phyloP scores from a whole-genome alignment of 73 alveolate species.

The Symbiodinium natans region DNA sequence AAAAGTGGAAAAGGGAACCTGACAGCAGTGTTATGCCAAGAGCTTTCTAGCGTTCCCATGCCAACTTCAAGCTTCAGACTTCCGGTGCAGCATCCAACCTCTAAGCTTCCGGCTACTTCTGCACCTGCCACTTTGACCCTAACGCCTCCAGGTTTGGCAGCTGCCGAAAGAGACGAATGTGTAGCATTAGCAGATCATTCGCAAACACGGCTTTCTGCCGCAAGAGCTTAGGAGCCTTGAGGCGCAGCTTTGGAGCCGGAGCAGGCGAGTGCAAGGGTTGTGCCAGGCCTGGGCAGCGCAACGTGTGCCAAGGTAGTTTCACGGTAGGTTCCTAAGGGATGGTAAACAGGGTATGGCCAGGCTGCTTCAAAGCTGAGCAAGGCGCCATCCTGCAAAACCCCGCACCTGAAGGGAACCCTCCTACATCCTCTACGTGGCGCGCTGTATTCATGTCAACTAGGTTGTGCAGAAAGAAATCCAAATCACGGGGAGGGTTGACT shows the following conservation, averaged over 20 bases:
- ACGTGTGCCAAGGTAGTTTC: neutral
- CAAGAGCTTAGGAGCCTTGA: slow-evolving; percentile 17
- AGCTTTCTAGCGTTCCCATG: too few relatives aligned
- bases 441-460: too few relatives aligned
- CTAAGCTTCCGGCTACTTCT: slow-evolving; percentile 12
- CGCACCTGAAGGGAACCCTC: slow-evolving; percentile 26
- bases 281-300: slow-evolving; percentile 42
- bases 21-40: neutral
- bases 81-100: too few relatives aligned
- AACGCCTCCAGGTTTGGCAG: slow-evolving; percentile 38
- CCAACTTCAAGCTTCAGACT: neutral
- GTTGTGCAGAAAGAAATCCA: too few relatives aligned
- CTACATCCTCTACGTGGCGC: too few relatives aligned
- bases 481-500: too few relatives aligned
- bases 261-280: slow-evolving; percentile 69
- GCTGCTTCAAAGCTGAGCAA: neutral
- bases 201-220: neutral
- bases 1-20: neutral
- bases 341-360: too few relatives aligned
- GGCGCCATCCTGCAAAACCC: slow-evolving; percentile 84
- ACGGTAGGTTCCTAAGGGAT: too few relatives aligned
- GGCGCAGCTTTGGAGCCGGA: slow-evolving; percentile 75
- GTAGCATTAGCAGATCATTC: neutral
- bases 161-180: too few relatives aligned
- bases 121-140: slow-evolving; percentile 76